These are phyloP conservation scores for Inonotus obliquus DNA, from an alignment of 1,284 basidiomycete genomes.

Conservation along the genomic window DNA sequence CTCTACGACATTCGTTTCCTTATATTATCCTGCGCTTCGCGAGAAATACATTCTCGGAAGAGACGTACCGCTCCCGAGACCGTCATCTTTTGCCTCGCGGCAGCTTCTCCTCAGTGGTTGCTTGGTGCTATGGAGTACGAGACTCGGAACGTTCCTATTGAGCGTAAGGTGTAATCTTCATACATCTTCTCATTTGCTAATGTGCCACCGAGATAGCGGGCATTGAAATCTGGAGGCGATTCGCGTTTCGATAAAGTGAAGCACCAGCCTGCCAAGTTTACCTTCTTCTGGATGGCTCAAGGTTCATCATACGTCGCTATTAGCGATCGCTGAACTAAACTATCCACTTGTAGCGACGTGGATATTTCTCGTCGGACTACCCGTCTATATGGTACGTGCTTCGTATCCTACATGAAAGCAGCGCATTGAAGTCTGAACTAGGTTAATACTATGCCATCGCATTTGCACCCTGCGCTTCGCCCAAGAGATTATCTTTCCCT, in stretches of 20 bases:
- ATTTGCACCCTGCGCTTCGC: conserved; percentile 53
- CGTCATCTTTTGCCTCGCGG: conserved; percentile 52
- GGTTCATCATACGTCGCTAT: conserved; percentile 30
- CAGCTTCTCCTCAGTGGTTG: conserved; percentile 56
- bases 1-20: conserved; percentile 54
- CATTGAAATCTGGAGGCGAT: conserved; percentile 47
- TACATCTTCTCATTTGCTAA: neutral
- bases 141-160: conserved; percentile 62
- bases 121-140: conserved; percentile 53
- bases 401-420: neutral
- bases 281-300: conserved; percentile 68
- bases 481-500: conserved; percentile 54
- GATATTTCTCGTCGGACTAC: conserved; percentile 65
- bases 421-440: conserved; percentile 22
- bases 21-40: conserved; percentile 56
- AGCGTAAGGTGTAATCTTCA: conserved; percentile 34
- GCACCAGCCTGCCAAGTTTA: conserved; percentile 53
- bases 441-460: conserved; percentile 57
- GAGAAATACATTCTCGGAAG: conserved; percentile 40
- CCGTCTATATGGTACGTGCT: conserved; percentile 50
- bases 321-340: neutral
- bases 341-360: conserved; percentile 48
- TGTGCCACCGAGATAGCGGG: conserved; percentile 29
- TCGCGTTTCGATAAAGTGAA: conserved; percentile 71
- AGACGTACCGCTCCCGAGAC: conserved; percentile 35